Base-by-base conservation (phyloP, 306 rosid species). In the Benincasa hispida region DNA sequence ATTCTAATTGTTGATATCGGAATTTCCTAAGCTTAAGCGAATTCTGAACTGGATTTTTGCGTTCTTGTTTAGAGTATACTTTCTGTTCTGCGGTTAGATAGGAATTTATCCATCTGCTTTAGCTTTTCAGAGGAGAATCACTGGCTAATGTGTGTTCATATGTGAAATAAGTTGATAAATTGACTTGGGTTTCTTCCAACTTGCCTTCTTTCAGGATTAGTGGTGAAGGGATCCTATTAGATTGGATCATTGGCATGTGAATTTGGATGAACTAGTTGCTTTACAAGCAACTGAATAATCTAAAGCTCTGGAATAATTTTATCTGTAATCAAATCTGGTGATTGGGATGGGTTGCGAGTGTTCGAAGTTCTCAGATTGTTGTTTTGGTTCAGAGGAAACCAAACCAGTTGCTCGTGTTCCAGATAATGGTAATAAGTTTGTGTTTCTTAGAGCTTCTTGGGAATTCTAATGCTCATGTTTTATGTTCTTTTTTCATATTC, bases 341-440 rank as follows among this genome's bases (percentile, higher is more conserved):
- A 69, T 69, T 6, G 21, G 12, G 37, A 69, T 69, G 75, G 75
- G 75, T 69, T 69, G 75, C 22, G 75, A 69, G 24, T 69, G 57
- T 45, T 69, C 75, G 8, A 69, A 69, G 37, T 69, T 69, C 10
- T 28, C 75, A 7, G 75, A 69, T 45, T 69, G 75, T 53, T 51
- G 60, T 73, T 73, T 32, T 74, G 77, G 45, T 32, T 74, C 63
- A 74, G 77, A 53, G 48, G 48, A 51, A 74, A 74, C 22, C 47
- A 45, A 45, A 25, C 75, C 75, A 69, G 75, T 69, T 69, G 35
- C 55, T 76, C 59, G 41, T 39, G 25, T 87, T 55, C 86, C 56
- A 9, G 50, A 72, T 63, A 79, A 59, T 78, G 93, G 98, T 90
- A 80, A 84, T 77, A 51, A n/a, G 83, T 65, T 68, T 61, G 77